Evolutionary conservation across 2,329 filamentous ascomycete species (phyloP).

Genomic region (Phoma sp.): DNA sequence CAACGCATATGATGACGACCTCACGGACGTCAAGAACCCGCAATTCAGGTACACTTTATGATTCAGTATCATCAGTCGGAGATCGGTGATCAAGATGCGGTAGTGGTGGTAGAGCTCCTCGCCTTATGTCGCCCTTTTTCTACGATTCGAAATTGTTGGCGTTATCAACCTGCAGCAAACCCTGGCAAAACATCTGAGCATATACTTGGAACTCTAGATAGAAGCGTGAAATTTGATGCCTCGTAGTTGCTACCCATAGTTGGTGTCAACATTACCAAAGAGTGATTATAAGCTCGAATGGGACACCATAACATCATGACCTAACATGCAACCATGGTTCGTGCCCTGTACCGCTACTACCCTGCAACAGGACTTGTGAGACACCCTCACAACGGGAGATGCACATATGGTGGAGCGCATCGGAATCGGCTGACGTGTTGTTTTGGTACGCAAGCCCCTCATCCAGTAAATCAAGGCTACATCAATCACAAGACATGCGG

Average conservation of each 20-base stretch:
- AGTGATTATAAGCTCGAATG: too few species aligned
- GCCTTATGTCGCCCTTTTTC: too few species aligned
- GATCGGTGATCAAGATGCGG: too few species aligned
- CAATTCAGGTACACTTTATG: constrained; percentile 30
- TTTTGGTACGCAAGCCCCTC: neutral
- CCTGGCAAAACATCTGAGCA: too few species aligned
- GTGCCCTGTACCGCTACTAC: neutral
- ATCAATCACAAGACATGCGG: neutral
- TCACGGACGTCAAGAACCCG: constrained; percentile 50
- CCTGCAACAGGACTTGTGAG: neutral
- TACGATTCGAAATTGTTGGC: too few species aligned
- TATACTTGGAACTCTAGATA: too few species aligned
- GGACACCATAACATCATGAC: too few species aligned
- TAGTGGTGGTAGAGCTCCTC: too few species aligned
- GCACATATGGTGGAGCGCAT: neutral
- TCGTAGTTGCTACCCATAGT: too few species aligned
- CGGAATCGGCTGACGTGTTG: neutral
- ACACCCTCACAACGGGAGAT: constrained; percentile 11
- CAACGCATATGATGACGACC: constrained; percentile 60
- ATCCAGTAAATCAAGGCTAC: neutral
- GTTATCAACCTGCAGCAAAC: too few species aligned
- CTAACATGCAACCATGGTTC: neutral
- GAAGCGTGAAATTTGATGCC: too few species aligned
- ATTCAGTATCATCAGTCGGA: neutral
- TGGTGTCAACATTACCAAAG: too few species aligned